Percentiles rank a stretch among this genome's conserved stretches.
phyloP scores from a whole-genome alignment of 371 early-diverging fungal species.

The Capillidium heterosporum region DNA sequence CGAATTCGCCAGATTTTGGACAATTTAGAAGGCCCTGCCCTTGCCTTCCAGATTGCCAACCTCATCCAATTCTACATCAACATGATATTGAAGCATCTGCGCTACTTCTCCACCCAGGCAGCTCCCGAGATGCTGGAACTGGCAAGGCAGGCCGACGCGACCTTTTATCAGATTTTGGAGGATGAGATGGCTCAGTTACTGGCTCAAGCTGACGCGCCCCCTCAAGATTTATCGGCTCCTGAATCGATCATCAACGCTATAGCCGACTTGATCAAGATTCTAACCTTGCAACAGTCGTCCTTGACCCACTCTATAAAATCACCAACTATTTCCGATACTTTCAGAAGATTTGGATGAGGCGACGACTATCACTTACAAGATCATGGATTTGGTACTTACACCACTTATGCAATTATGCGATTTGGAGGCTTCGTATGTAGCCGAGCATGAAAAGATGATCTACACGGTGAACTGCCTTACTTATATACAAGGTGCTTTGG shows the following conservation, averaged over 20 bases:
- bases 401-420: constrained; percentile 3
- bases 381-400: not conserved
- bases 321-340: not conserved
- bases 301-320: not conserved
- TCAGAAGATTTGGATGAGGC: not conserved
- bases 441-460: not conserved
- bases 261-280: not conserved
- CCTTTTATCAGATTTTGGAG: not conserved
- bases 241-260: not conserved
- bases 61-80: not conserved
- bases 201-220: not conserved
- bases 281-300: not conserved
- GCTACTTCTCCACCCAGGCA: not conserved
- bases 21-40: not conserved
- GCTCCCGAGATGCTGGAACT: not conserved
- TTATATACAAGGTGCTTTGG: not conserved
- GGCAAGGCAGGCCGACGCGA: not conserved
- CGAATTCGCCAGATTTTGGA: not conserved
- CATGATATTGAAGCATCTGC: not conserved
- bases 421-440: not conserved
- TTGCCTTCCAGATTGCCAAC: not conserved
- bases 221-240: not conserved
- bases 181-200: not conserved
- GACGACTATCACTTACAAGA: not conserved
- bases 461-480: not conserved